Evolutionary conservation across 352 stramenopile genomes (phyloP), one percentile per base, ranked within the genome.

Genomic region (Thraustochytrium striatum): DNA sequence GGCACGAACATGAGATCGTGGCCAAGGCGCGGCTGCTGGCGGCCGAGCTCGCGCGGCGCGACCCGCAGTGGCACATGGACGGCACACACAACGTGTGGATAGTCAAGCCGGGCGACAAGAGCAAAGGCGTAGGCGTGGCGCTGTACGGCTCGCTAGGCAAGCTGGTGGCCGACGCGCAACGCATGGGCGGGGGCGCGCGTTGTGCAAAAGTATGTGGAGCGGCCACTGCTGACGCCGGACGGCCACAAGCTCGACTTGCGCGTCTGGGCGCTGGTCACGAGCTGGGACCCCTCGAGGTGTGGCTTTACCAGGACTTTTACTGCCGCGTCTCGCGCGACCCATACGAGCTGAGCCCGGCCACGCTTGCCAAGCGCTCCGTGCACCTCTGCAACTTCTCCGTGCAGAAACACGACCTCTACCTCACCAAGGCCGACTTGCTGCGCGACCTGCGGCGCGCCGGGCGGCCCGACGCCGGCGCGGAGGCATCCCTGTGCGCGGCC

Each of bases 71-170:
- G 25, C 8, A 7, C 3, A 61, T 75, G 43, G 94, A 91, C 69
- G 65, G 65, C 21, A 13, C 25, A 19, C 32, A 32, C 28, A 96
- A 95, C 58, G 88, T 95, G 57, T 97, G 93, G 93, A 98, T 98
- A 82, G 97, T 98, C 92, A 98, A 98, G 82, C 93, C 93, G 3
- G 95, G 94, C 30, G 92, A 93, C 61, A 95, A 93, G 86, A 84
- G 83, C 13, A 82, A 86, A 47, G 87, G 82, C 11, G 93, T 94
- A 86, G 93, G 91, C 21, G 97, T 98, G 65, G 97, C 96, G 75
- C 83, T 97, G 5, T 83, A 97, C 28, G 89, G 93, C 69, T 85
- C 94, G 68, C 78, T 97, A 33, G 86, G 83, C 43, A 83, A 93
- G 47, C 85, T 97, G 28, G 87, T 91, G 30, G 96, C 96, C 85